Percentiles rank a stretch among this genome's conserved stretches.
phyloP scores from a whole-genome alignment of 495 filamentous ascomycete genomes.

The Daldinia childiae region DNA sequence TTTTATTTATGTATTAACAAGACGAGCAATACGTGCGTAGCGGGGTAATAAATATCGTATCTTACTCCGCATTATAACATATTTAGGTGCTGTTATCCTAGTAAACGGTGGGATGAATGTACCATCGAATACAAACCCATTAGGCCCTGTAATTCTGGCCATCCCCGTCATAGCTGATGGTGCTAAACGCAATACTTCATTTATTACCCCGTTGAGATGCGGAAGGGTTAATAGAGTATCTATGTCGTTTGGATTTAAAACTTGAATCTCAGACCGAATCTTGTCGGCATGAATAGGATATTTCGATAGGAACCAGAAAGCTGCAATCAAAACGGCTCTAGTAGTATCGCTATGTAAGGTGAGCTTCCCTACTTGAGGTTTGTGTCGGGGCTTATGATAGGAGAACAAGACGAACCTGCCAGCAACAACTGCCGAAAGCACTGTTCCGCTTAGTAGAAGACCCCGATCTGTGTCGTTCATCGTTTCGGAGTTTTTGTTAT shows the following conservation, averaged over 20 bases:
- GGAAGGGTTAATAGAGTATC: constrained; percentile 14
- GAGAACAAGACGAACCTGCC: not conserved
- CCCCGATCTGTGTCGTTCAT: not conserved
- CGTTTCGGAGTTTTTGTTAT: too few relatives aligned
- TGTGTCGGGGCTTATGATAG: too few relatives aligned
- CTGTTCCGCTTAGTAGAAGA: not conserved
- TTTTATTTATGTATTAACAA: not conserved
- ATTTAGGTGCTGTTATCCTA: constrained; percentile 31
- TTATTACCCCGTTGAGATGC: constrained; percentile 29
- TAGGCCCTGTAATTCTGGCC: constrained; percentile 24
- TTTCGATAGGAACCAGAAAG: constrained; percentile 29
- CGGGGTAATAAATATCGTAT: not conserved
- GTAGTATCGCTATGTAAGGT: constrained; percentile 25
- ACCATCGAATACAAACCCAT: constrained; percentile 25
- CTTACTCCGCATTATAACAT: constrained; percentile 34
- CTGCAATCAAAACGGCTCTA: constrained; percentile 15
- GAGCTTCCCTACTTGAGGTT: not conserved
- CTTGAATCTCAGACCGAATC: constrained; percentile 16
- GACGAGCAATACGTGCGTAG: not conserved
- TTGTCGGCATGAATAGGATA: constrained; percentile 29
- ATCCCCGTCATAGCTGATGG: constrained; percentile 31
- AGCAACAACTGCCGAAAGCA: not conserved
- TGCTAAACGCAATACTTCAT: constrained; percentile 25
- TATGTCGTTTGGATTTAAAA: constrained; percentile 13
- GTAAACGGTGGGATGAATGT: constrained; percentile 29